Evolutionary conservation across 2,329 filamentous ascomycete genomes (phyloP).

Genomic region (Juglanconis oblonga): DNA sequence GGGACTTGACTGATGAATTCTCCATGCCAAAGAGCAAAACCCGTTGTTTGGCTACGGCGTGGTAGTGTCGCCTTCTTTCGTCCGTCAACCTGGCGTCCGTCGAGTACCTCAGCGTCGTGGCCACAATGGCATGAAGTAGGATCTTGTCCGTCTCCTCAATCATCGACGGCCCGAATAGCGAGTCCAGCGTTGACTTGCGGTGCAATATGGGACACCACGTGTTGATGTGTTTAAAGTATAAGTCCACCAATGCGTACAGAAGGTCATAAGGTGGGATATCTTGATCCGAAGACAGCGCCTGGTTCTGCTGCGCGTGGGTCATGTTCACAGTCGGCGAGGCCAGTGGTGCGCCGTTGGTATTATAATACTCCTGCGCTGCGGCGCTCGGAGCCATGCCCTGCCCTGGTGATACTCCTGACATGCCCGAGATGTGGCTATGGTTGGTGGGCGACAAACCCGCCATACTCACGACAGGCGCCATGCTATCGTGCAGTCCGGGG

Average conservation of each 20-base stretch:
- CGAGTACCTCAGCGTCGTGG: slow-evolving; percentile 82
- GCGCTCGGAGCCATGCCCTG: slow-evolving; percentile 35
- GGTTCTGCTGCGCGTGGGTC: slow-evolving; percentile 39
- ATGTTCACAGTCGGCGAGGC: slow-evolving; percentile 59
- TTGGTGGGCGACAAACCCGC: slow-evolving; percentile 37
- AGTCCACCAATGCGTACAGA: slow-evolving; percentile 68
- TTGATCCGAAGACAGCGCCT: slow-evolving; percentile 48
- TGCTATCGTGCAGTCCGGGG: slow-evolving; percentile 48
- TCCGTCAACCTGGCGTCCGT: slow-evolving; percentile 72
- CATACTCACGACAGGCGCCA: slow-evolving; percentile 41
- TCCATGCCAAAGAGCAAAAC: slow-evolving; percentile 86
- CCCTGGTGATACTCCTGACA: slow-evolving; percentile 12
- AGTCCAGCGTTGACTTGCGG: slow-evolving; percentile 75
- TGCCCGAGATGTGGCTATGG: slow-evolving; percentile 30
- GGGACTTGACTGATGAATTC: slow-evolving; percentile 81
- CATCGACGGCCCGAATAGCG: slow-evolving; percentile 72
- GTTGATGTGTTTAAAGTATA: slow-evolving; percentile 79
- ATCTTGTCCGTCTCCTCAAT: slow-evolving; percentile 80
- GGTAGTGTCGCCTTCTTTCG: slow-evolving; percentile 70
- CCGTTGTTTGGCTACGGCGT: slow-evolving; percentile 78
- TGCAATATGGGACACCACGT: slow-evolving; percentile 91
- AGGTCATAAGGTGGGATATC: slow-evolving; percentile 74
- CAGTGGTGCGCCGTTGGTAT: slow-evolving; percentile 39
- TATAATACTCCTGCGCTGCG: slow-evolving; percentile 49
- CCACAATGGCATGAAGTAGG: slow-evolving; percentile 83